Evolutionary conservation across 495 filamentous ascomycete species (phyloP), one percentile per base, ranked within the genome.

Genomic region (Lasiosphaeriaceae sp.): DNA sequence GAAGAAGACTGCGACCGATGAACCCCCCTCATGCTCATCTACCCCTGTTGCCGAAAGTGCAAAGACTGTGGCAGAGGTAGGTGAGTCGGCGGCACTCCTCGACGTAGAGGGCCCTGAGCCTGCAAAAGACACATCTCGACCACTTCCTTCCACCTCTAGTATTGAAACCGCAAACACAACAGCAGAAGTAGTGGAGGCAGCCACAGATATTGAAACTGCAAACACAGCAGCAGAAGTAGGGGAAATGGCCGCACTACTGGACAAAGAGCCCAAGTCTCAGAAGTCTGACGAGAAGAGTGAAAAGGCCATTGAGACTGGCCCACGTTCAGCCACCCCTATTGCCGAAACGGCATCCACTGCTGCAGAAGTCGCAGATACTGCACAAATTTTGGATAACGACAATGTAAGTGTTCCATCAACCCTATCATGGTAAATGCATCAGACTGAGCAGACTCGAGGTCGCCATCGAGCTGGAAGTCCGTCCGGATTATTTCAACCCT

Each of bases 341-440:
- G 50, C 66, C 14, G 66, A 80, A 29, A 61, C 74, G 35, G 73
- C 74, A 17, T 67, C 63, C 23, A 72, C 67, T 7, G 74, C 78
- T 7, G 74, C 75, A 12, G 77, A 83, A 56, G 76, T 77, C n/a
- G 72, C 76, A 22, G 74, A 80, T 46, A 71, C 67, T 22, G 76
- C 77, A 7, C 63, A 71, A 58, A 48, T 55, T 11, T 62, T 71
- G 50, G 68, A 71, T 19, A 56, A 50, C 0, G 61, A 60, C 11
- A 63, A 70, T 49, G 71, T 71, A 55, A 60, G 66, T 48, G 43
- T 26, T 5, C 44, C 47, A 39, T 64, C 24, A 48, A 45, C 19
- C n/a, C 20, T 54, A 11, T 11, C 34, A 41, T 8, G 47, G 11
- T 14, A 64, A 50, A 12, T 17, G 11, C 49, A 56, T 14, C 34